Evolutionary conservation across 805 yeast genomes (phyloP), one percentile per base, ranked within the genome.

Genomic region (Zygoascus ofunaensis): DNA sequence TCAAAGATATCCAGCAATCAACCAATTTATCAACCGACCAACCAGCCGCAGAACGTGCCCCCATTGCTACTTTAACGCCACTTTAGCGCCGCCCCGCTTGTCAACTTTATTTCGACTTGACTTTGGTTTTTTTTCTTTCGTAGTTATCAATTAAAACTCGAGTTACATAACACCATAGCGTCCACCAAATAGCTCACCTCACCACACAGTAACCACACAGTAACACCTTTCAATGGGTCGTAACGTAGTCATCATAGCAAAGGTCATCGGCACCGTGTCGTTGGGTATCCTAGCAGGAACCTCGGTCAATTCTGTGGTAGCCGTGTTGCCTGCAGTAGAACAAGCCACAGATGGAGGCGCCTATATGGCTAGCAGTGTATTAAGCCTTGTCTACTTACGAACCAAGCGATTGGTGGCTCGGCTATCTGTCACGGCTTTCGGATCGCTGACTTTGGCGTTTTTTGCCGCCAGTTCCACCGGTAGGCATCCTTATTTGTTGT

Each of bases 241-340:
- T 4, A 41, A 47, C 37, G 46, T 59, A 10, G 46, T 58, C 10
- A 54, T 62, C 33, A 43, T 61, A 21, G 55, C 64, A 40, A 62
- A 62, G 44, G 62, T 62, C 39, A 43, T 60, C 22, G 66, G 66
- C 8, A 62, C 66, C 24, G 58, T 58, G 23, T 54, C 65, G 15
- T 49, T 62, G 36, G 66, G 66, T 19, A 49, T 62, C 20, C 56
- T 63, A 52, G 62, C 66, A 39, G 65, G 65, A 21, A 54, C 61
- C 48, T 38, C 50, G 17, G 52, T 59, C 8, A 39, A 45, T 35
- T 43, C 54, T 37, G 42, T 49, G 28, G 49, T 47, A 19, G 50
- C 50, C 3, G 42, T 51, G 23, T 43, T 48, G 14, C 53, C 52
- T 10, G 44, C 46, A 18, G 36, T 53, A 19, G n/a, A 5, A 21